These are phyloP conservation scores for Tripterygium wilfordii DNA, from an alignment of 177 flowering plant species.

Conservation along the genomic window DNA sequence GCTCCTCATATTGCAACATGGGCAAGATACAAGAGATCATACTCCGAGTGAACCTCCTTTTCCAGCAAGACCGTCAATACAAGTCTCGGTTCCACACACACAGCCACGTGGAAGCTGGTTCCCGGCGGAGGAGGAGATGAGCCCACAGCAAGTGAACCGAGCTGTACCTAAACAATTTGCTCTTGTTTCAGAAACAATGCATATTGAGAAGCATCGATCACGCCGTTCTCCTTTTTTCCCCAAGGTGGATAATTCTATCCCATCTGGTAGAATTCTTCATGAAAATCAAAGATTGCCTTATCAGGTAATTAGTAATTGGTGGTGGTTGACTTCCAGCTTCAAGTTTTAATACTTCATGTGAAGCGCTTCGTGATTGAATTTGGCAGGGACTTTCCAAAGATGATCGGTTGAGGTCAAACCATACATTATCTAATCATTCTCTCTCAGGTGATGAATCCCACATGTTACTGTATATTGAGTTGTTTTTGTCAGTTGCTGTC, in stretches of 20 bases:
- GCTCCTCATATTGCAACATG: constrained; percentile 96
- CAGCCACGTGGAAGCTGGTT: constrained; percentile 65
- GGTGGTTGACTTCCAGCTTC: no score
- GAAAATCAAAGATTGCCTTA: constrained; percentile 60
- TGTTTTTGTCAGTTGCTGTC: no score
- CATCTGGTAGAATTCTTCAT: constrained; percentile 47
- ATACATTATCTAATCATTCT: constrained; percentile 30
- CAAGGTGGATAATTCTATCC: constrained; percentile 43
- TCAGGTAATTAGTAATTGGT: no score
- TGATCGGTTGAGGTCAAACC: constrained; percentile 47
- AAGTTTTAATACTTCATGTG: no score
- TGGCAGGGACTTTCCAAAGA: constrained; percentile 62
- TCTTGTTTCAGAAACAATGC: constrained; percentile 45
- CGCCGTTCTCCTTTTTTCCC: constrained; percentile 50
- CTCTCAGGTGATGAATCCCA: constrained; percentile 45
- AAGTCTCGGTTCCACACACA: constrained; percentile 39
- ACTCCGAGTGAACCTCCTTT: constrained; percentile 54
- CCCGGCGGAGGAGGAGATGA: constrained; percentile 71
- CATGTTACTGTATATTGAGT: background rate
- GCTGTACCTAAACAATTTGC: constrained; percentile 51
- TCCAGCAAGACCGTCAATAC: constrained; percentile 59
- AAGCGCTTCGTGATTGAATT: no score
- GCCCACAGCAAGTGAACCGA: constrained; percentile 44
- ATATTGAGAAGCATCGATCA: constrained; percentile 49
- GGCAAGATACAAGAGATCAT: constrained; percentile 78